Evolutionary conservation across 192 early-diverging fungal genomes (phyloP), one percentile per base, ranked within the genome.

Genomic region (Umbelopsis sp.): DNA sequence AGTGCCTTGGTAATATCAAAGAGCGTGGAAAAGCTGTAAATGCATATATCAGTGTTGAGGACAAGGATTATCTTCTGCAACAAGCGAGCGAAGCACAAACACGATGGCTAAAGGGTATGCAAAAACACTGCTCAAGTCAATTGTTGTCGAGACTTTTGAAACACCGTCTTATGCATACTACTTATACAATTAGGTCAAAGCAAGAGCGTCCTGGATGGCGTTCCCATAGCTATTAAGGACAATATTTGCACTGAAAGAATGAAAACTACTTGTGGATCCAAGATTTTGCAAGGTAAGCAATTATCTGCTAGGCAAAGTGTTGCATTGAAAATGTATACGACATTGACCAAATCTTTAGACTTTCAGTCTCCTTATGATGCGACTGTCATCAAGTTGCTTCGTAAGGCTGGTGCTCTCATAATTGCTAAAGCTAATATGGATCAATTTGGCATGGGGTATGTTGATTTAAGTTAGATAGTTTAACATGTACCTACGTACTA

Each of bases 391-490:
- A 52, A 82, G 15, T 71, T 83, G 23, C 77, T 97, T 13, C 73
- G 81, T 23, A 68, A 83, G 0, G 82, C 87, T 2, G 93, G 94
- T 0, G 90, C 85, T 0, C 73, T 87, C 10, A 78, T 91, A n/a
- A 79, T 91, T 4, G 95, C 91, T 22, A 94, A 94, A 67, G 83
- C 90, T 16, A 96, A 97, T 75, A 91, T 97, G 92, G 97, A 98
- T 78, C 95, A 98, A 76, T 98, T 96, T 88, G 97, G 94, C 16
- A 98, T 98, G 95, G 97, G 97, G 80, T 88, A 85, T 46, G 75
- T 41, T 20, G 2, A 12, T 13, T 25, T 49, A 8, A 13, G n/a
- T n/a, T 9, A 30, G 9, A 69, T 20, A 21, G 2, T 20, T 47
- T 1, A 30, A 18, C 12, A 7, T 18, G 10, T 25, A 35, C 22